Percentiles rank a stretch among this genome's conserved stretches.
These are phyloP conservation scores for Rhizopogon roseolus DNA, from an alignment of 768 basidiomycete species.

Conservation along the genomic window DNA sequence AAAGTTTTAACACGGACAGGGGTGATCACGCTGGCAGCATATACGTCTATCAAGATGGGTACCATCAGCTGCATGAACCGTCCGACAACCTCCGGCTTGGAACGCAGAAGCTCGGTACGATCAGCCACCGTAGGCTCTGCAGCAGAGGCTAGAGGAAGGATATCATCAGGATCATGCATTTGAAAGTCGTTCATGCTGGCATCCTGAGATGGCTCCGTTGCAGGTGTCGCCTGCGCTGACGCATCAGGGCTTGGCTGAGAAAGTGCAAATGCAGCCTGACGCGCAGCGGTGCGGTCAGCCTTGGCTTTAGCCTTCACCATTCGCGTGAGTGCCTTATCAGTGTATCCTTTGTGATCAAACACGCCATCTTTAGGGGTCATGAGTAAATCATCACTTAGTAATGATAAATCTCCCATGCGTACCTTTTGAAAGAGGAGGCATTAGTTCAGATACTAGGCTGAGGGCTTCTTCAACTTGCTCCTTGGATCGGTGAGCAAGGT, in stretches of 20 bases:
- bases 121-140: constrained; percentile 34
- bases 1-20: constrained; percentile 87
- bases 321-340: constrained; percentile 76
- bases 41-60: constrained; percentile 96
- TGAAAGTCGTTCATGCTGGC: constrained; percentile 31
- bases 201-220: constrained; percentile 17
- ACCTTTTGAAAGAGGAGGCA: constrained; percentile 94
- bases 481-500: constrained; percentile 92
- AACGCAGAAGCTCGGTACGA: constrained; percentile 71
- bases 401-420: neutral
- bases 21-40: constrained; percentile 91
- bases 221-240: constrained; percentile 21
- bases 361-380: constrained; percentile 66
- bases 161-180: constrained; percentile 38
- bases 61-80: constrained; percentile 86
- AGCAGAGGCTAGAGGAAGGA: constrained; percentile 28
- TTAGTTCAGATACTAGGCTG: constrained; percentile 81
- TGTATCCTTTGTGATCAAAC: constrained; percentile 88
- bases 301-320: constrained; percentile 82
- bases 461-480: constrained; percentile 96
- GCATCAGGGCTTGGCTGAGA: constrained; percentile 1
- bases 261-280: constrained; percentile 37
- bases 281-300: constrained; percentile 70
- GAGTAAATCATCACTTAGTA: neutral
- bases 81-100: constrained; percentile 69